Base-by-base conservation (phyloP, 306 rosid species). In the Quercus agrifolia region DNA sequence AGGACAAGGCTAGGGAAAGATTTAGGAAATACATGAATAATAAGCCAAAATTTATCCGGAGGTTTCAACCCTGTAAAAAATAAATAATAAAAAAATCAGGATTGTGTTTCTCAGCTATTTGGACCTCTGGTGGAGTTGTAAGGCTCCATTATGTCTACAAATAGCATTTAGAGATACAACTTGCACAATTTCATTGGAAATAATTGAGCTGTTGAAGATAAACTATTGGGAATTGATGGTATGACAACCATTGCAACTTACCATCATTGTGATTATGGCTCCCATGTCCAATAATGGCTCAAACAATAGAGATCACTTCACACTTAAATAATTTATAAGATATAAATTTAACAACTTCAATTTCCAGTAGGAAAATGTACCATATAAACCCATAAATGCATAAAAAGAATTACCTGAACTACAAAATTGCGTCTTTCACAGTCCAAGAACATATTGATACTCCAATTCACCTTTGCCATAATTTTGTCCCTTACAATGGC, bases 371-470 rank as follows among this genome's bases (percentile, higher is more conserved):
- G 15, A 58, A 71, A 21, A 49, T 71, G 20, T 18, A 33, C 72
- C 51, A 1, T 64, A 68, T 19, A 68, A 68, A 49, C 14, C 44
- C 41, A 61, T 62, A 68, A 35, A 75, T 41, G 35, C 69, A 81
- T 17, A 74, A 44, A 6, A 33, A 35, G 41, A 59, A 49, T 70
- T 90, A 94, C 99, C 97, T 91, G 99, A 81, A 88, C 74, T 17
- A 94, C 99, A 56, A 94, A 94, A 81, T 91, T 94, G 78, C 97
- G 95, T 77, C 97, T 81, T 82, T 94, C 99, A 76, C 99, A 94
- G 78, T 94, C 99, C 71, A 84, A 75, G 90, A 94, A 94, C 99
- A 94, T 94, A 81, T 86, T 80, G 41, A 87, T 31, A 55, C 88
- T 92, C 89, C 92, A 90, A 83, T 92, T 93, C 63, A 88, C 89